phyloP scores from a whole-genome alignment of 176 grass and related monocot genomes.

The Juncus effusus region DNA sequence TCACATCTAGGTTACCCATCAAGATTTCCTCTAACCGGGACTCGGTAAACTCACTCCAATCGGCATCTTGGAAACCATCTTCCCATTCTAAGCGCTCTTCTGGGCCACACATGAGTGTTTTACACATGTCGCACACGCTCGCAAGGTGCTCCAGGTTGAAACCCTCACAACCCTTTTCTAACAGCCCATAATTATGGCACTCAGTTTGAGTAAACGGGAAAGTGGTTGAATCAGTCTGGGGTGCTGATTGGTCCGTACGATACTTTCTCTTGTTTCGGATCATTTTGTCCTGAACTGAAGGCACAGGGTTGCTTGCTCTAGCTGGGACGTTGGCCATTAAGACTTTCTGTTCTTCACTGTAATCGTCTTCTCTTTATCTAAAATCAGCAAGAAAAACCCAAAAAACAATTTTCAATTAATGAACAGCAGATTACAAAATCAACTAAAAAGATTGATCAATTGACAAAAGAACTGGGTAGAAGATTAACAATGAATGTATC shows the following conservation, averaged over 20 bases:
- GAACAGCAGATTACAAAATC: too few relatives aligned
- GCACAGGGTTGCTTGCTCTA: slow-evolving; percentile 29
- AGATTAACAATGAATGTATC: too few relatives aligned
- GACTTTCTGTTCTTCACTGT: slow-evolving; percentile 4
- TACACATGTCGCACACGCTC: slow-evolving; percentile 54
- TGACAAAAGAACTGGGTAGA: too few relatives aligned
- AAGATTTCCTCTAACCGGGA: slow-evolving; percentile 76
- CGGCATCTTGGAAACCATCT: slow-evolving; percentile 49
- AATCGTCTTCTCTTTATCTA: slow-evolving; percentile 8
- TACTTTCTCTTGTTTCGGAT: slow-evolving; percentile 95
- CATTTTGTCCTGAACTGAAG: slow-evolving; percentile 55
- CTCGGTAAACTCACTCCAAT: slow-evolving; percentile 77
- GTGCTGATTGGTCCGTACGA: slow-evolving; percentile 54
- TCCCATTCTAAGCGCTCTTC: slow-evolving; percentile 46
- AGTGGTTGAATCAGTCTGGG: slow-evolving; percentile 33
- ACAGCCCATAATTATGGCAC: slow-evolving; percentile 50
- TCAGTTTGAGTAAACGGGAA: slow-evolving; percentile 52
- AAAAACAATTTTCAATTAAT: neutral
- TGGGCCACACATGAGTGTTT: slow-evolving; percentile 29
- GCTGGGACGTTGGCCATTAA: slow-evolving; percentile 36
- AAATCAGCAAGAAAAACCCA: slow-evolving; percentile 1
- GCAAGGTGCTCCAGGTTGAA: slow-evolving; percentile 48
- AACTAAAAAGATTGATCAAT: too few relatives aligned
- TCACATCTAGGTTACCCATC: slow-evolving; percentile 62
- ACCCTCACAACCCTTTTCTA: slow-evolving; percentile 54